Percentiles rank a stretch among this genome's conserved stretches.
These are phyloP conservation scores for Maudiozyma bulderi DNA, from an alignment of 805 yeast genomes.

Conservation along the genomic window DNA sequence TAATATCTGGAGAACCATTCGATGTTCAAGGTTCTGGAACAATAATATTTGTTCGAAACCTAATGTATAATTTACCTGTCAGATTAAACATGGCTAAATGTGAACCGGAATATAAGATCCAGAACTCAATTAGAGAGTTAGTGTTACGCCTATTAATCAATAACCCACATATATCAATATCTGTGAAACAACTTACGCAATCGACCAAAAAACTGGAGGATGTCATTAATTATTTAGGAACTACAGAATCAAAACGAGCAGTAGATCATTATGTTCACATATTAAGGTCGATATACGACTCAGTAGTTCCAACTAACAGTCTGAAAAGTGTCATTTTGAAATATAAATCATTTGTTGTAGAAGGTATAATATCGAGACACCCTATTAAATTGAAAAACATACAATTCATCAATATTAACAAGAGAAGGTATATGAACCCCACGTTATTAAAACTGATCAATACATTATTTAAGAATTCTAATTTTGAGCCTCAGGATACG, in stretches of 20 bases:
- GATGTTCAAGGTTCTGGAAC: slow-evolving; percentile 14
- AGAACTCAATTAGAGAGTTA: slow-evolving; percentile 10
- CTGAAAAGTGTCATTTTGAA: slow-evolving; percentile 14
- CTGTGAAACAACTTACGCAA: neutral
- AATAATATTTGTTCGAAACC: slow-evolving; percentile 9
- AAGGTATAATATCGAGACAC: slow-evolving; percentile 33
- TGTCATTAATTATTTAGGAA: neutral
- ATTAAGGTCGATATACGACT: slow-evolving; percentile 11
- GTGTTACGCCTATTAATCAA: slow-evolving; percentile 15
- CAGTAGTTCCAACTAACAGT: slow-evolving; percentile 10
- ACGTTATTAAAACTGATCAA: slow-evolving; percentile 10
- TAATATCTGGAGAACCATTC: neutral
- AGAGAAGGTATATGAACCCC: slow-evolving; percentile 24
- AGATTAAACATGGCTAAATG: slow-evolving; percentile 12
- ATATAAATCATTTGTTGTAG: slow-evolving; percentile 20
- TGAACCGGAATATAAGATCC: slow-evolving; percentile 7
- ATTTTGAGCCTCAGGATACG: neutral
- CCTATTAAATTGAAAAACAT: slow-evolving; percentile 30
- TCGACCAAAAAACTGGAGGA: slow-evolving; percentile 2
- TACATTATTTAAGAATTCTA: slow-evolving; percentile 16
- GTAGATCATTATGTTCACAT: slow-evolving; percentile 1
- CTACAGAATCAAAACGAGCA: neutral
- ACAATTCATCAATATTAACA: slow-evolving; percentile 41
- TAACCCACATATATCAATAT: slow-evolving; percentile 11
- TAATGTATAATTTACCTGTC: slow-evolving; percentile 23